A percentile compares a stretch with the other conserved stretches of the same genome.
Evolutionary conservation across 2,329 filamentous ascomycete species (phyloP).

Genomic region (Verticillium nubilum): DNA sequence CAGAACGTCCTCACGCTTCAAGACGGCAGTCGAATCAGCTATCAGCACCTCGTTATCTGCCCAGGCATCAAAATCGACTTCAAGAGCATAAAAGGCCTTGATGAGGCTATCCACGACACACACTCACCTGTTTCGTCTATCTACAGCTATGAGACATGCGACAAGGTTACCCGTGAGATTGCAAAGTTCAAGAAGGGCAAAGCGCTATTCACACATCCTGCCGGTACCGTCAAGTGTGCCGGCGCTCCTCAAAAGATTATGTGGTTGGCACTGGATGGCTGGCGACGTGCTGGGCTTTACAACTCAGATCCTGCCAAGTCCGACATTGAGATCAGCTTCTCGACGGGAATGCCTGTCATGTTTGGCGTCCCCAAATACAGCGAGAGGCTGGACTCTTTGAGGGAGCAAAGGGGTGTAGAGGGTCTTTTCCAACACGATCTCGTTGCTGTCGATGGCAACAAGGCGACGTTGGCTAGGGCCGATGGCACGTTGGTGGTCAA

Average conservation of each 20-base stretch:
- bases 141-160: slow-evolving; percentile 27
- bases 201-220: slow-evolving; percentile 32
- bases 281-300: slow-evolving; percentile 18
- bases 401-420: slow-evolving; percentile 27
- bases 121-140: slow-evolving; percentile 28
- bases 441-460: slow-evolving; percentile 21
- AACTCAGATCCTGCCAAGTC: slow-evolving; percentile 21
- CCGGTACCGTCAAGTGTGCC: slow-evolving; percentile 31
- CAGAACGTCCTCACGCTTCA: slow-evolving; percentile 26
- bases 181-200: slow-evolving; percentile 26
- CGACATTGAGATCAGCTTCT: slow-evolving; percentile 25
- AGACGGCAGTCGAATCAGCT: slow-evolving; percentile 26
- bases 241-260: slow-evolving; percentile 33
- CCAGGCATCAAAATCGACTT: slow-evolving; percentile 30
- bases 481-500: slow-evolving; percentile 22
- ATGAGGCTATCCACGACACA: slow-evolving; percentile 25
- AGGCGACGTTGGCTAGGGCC: slow-evolving; percentile 25
- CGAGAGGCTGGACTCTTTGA: slow-evolving; percentile 25
- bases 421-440: slow-evolving; percentile 33
- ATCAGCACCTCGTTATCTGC: slow-evolving; percentile 30
- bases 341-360: slow-evolving; percentile 26
- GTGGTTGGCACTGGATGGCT: slow-evolving; percentile 33
- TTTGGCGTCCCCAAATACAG: slow-evolving; percentile 33
- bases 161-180: slow-evolving; percentile 29
- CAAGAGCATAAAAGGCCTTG: slow-evolving; percentile 24